Percentiles rank a stretch among this genome's conserved stretches.
Conservation (phyloP, 2,329 filamentous ascomycete genomes). For the Didymellaceae sp. region DNA sequence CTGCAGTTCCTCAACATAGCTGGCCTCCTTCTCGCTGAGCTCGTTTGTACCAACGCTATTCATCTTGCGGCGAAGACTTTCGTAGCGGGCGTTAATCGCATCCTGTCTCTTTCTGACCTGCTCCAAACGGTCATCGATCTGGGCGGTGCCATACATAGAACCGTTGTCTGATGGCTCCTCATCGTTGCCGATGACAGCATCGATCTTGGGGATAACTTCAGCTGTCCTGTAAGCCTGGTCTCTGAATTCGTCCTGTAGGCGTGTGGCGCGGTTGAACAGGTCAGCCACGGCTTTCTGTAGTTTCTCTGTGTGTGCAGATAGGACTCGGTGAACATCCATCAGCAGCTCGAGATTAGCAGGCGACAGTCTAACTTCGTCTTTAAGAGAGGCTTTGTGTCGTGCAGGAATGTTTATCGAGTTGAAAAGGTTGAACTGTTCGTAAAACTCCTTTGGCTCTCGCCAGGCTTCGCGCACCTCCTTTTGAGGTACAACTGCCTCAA, state of each 20-base stretch:
- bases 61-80: constrained; percentile 62
- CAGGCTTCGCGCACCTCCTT: constrained; percentile 69
- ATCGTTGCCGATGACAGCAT: constrained; percentile 68
- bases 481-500: constrained; percentile 25
- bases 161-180: constrained; percentile 51
- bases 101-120: constrained; percentile 63
- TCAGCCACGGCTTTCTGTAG: constrained; percentile 74
- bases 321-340: constrained; percentile 73
- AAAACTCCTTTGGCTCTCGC: constrained; percentile 67
- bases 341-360: constrained; percentile 74
- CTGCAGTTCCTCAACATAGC: constrained; percentile 64
- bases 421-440: constrained; percentile 63
- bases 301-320: constrained; percentile 72
- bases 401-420: constrained; percentile 65
- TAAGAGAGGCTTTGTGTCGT: constrained; percentile 66
- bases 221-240: constrained; percentile 72
- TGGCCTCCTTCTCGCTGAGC: constrained; percentile 67
- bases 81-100: constrained; percentile 65
- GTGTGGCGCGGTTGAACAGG: constrained; percentile 73
- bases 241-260: constrained; percentile 70
- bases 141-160: constrained; percentile 55
- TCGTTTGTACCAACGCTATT: constrained; percentile 58
- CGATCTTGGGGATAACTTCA: constrained; percentile 70
- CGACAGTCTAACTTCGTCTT: constrained; percentile 72
- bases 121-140: constrained; percentile 65